Conservation (phyloP, 768 basidiomycete species). For the Mycena polygramma region DNA sequence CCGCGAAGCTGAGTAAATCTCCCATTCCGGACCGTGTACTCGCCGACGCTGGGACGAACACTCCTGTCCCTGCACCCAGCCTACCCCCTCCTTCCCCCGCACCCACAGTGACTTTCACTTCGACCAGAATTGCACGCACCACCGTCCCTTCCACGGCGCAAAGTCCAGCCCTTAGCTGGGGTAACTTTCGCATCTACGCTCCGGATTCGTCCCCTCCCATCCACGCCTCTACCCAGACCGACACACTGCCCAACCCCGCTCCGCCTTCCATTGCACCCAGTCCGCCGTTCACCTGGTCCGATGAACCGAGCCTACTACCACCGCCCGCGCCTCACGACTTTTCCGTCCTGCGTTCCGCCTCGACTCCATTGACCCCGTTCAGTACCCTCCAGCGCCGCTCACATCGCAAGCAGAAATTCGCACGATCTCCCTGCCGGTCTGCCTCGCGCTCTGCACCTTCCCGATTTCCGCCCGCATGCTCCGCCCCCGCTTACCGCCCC, state of each 20-base stretch:
- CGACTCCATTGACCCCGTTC: constrained; percentile 4
- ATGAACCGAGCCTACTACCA: neutral
- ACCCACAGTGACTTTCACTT: neutral
- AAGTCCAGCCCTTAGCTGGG: no score
- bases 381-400: constrained; percentile 5
- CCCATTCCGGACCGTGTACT: neutral
- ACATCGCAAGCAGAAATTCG: neutral
- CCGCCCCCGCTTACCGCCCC: neutral
- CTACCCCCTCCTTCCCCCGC: neutral
- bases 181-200: no score
- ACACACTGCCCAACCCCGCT: neutral
- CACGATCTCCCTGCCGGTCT: neutral
- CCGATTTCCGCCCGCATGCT: neutral
- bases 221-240: neutral
- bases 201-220: neutral
- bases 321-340: constrained; percentile 7
- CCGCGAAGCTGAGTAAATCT: constrained; percentile 5
- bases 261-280: neutral
- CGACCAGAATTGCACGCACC: no score
- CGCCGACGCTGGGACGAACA: constrained; percentile 7
- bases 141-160: no score
- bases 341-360: constrained; percentile 10
- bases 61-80: neutral
- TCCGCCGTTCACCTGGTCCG: constrained; percentile 12
- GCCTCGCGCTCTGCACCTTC: neutral